Evolutionary conservation across 345 rosid genomes (phyloP).

Genomic region (Citropsis articulata): DNA sequence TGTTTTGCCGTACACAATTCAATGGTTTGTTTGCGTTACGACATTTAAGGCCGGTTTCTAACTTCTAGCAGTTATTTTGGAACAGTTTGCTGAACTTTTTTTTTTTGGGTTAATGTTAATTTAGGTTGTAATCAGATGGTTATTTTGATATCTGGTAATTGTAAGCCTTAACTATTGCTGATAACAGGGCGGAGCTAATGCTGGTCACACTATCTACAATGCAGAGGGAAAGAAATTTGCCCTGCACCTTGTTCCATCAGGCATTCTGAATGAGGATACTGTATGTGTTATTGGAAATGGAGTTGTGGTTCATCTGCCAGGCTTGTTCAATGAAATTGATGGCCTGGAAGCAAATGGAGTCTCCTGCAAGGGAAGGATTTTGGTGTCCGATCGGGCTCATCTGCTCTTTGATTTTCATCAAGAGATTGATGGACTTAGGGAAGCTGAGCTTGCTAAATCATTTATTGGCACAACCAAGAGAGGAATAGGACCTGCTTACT

Average conservation of each 20-base stretch:
- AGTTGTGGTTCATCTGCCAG: conserved; percentile 90
- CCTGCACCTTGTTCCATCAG: conserved; percentile 94
- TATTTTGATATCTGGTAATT: neutral
- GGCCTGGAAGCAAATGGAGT: conserved; percentile 80
- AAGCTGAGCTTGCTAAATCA: conserved; percentile 84
- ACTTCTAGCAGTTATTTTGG: neutral
- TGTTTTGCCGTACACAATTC: no score
- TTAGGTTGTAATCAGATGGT: neutral
- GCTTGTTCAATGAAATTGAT: conserved; percentile 82
- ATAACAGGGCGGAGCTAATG: conserved; percentile 94
- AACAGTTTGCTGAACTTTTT: neutral
- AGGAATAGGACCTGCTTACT: conserved; percentile 92
- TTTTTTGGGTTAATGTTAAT: neutral
- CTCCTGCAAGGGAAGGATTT: conserved; percentile 80
- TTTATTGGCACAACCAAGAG: conserved; percentile 93
- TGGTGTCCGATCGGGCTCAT: conserved; percentile 94
- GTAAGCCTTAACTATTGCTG: neutral
- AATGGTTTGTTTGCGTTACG: no score
- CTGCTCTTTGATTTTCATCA: conserved; percentile 92
- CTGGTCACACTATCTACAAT: conserved; percentile 97
- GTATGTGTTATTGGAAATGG: conserved; percentile 93
- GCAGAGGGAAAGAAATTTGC: conserved; percentile 94
- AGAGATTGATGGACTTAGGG: conserved; percentile 80
- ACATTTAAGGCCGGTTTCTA: neutral
- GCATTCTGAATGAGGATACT: conserved; percentile 83